These are phyloP conservation scores for Macadamia integrifolia DNA, from an alignment of 164 flowering plant species.

Conservation along the genomic window DNA sequence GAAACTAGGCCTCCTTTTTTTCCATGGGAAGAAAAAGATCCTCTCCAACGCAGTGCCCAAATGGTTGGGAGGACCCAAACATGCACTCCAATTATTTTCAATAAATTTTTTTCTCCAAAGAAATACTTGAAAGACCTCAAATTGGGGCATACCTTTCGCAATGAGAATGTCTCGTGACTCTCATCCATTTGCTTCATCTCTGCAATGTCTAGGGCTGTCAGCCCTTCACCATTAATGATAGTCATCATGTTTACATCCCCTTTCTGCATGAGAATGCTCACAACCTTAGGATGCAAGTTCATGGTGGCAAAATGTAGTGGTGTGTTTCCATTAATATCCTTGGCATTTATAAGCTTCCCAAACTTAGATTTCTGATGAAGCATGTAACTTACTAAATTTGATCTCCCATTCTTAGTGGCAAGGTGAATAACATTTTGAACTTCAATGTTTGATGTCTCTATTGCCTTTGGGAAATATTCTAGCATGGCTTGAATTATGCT, in stretches of 20 bases:
- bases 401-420: not conserved
- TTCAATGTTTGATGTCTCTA: not conserved
- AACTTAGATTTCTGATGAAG: not conserved
- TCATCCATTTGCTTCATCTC: not conserved
- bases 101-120: no score
- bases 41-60: no score
- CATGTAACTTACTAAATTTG: not conserved
- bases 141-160: slow-evolving; percentile 2
- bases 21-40: no score
- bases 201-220: not conserved
- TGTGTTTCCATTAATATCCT: slow-evolving; percentile 10
- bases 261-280: slow-evolving; percentile 5
- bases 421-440: slow-evolving; percentile 10
- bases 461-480: not conserved
- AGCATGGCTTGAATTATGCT: not conserved
- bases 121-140: not conserved
- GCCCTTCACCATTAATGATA: slow-evolving; percentile 7
- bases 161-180: not conserved
- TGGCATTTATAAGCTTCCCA: slow-evolving; percentile 3
- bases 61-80: no score
- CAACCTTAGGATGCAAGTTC: slow-evolving; percentile 1
- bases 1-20: no score
- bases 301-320: slow-evolving; percentile 19
- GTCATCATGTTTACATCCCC: slow-evolving; percentile 2
- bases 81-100: no score